Conservation (phyloP, 352 stramenopile species). For the Globisporangium irregulare region DNA sequence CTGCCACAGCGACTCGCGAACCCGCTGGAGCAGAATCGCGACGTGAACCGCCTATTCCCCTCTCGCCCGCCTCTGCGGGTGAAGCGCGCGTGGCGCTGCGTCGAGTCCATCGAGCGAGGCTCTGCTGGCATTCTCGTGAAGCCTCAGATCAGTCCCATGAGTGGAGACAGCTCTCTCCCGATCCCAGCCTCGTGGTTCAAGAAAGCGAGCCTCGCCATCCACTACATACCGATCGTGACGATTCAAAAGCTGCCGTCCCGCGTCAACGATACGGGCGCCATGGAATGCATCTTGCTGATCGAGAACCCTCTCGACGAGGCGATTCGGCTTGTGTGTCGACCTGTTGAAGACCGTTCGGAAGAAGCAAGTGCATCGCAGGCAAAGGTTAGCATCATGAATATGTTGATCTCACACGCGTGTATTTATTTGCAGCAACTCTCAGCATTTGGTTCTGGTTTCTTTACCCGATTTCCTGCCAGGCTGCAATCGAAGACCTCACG, state of each 20-base stretch:
- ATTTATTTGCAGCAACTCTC: too few relatives aligned
- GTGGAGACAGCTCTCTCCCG: slow-evolving; percentile 80
- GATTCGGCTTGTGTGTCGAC: slow-evolving; percentile 57
- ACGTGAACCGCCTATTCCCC: slow-evolving; percentile 44
- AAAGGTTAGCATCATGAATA: slow-evolving; percentile 17
- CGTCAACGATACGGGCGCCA: slow-evolving; percentile 4
- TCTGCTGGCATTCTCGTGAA: slow-evolving; percentile 86
- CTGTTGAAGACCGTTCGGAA: neutral
- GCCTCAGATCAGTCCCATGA: slow-evolving; percentile 90
- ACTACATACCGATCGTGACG: slow-evolving; percentile 75
- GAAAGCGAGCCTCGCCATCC: slow-evolving; percentile 74
- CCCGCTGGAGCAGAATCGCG: slow-evolving; percentile 64
- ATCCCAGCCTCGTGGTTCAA: slow-evolving; percentile 83
- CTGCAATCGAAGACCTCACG: slow-evolving; percentile 47
- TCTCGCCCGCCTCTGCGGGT: slow-evolving; percentile 67
- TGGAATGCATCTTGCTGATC: slow-evolving; percentile 64
- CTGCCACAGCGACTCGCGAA: slow-evolving; percentile 59
- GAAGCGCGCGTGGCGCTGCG: slow-evolving; percentile 83
- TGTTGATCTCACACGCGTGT: too few relatives aligned
- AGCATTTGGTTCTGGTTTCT: neutral
- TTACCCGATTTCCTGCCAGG: slow-evolving; percentile 15
- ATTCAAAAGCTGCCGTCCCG: slow-evolving; percentile 57
- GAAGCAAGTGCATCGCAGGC: slow-evolving; percentile 14
- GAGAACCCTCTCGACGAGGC: slow-evolving; percentile 83
- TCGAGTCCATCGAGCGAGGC: slow-evolving; percentile 76